Evolutionary conservation across 371 early-diverging fungal species (phyloP), one percentile per base, ranked within the genome.

Genomic region (Scutellospora calospora): DNA sequence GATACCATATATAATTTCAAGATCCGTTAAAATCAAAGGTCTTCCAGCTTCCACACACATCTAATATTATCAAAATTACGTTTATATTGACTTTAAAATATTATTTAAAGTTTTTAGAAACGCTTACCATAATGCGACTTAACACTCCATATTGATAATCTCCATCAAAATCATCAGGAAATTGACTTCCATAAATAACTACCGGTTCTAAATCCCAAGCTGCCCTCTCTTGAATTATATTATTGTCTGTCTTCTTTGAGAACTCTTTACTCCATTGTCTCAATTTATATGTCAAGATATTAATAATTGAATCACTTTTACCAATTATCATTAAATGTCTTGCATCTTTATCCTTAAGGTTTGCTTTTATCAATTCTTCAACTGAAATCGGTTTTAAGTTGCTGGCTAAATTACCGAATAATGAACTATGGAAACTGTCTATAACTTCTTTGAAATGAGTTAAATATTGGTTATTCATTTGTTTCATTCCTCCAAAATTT

Each of bases 11-110:
- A 80, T 80, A 25, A 69, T 69, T 25, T 80, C 80, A 45, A 80
- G n/a, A 31, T 80, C 80, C 29, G 69, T 80, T 49, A 80, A 72
- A 35, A 80, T 80, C 18, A 80, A 20, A 38, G 80, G 73, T 29
- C 73, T 73, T n/a, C 80, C 80, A 31, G 71, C 63, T 81, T 81
- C 81, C 33, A 81, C 81, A 33, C 81, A 81, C 69, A 79, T 79
- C 78, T 78, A 65, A 63, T 0, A 22, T 22, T 76, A 82, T n/a
- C 81, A 18, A 45, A 11, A 45, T 45, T 45, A 45, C 0, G 12
- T 45, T 45, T 45, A 45, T 45, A 11, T 11, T 11, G 1, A 9
- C 0, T 45, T 45, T 6, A 45, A 45, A 45, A 45, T 45, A 45
- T 45, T 45, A 45, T 45, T 45, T 45, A 11, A 45, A 45, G 12